Evolutionary conservation across 208 protist genomes (phyloP).

Genomic region (Jaenimonas drosophilae): DNA sequence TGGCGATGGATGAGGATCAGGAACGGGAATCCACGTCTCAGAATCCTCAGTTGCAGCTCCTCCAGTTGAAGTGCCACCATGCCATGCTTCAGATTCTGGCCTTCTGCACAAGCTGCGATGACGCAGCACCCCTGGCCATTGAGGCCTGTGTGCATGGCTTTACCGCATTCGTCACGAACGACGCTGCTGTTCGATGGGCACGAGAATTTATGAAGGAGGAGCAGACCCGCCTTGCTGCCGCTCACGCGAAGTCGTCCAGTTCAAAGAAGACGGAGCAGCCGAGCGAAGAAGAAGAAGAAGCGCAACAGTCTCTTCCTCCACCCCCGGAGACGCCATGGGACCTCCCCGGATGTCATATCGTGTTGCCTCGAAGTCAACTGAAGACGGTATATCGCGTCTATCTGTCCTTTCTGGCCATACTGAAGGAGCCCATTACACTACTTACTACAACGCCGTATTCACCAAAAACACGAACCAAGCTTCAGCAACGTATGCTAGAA

Average conservation of each 20-base stretch:
- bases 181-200: conserved; percentile 29
- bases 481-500: conserved; percentile 47
- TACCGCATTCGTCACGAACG: conserved; percentile 58
- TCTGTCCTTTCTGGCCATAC: conserved; percentile 52
- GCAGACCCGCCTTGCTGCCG: conserved; percentile 10
- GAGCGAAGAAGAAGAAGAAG: not conserved
- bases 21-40: conserved; percentile 62
- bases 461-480: conserved; percentile 14
- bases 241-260: conserved; percentile 7
- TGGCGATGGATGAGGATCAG: conserved; percentile 44
- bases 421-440: conserved; percentile 59
- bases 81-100: conserved; percentile 43
- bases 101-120: conserved; percentile 19
- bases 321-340: not conserved
- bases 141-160: conserved; percentile 44
- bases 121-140: conserved; percentile 24
- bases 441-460: conserved; percentile 14
- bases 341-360: conserved; percentile 5
- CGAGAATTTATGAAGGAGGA: conserved; percentile 9
- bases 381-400: conserved; percentile 77
- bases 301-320: not conserved
- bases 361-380: conserved; percentile 64
- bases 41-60: conserved; percentile 41
- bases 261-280: not conserved
- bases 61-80: conserved; percentile 49